These are phyloP conservation scores for Hypomontagnella monticulosa DNA, from an alignment of 495 filamentous ascomycete species.

Conservation along the genomic window DNA sequence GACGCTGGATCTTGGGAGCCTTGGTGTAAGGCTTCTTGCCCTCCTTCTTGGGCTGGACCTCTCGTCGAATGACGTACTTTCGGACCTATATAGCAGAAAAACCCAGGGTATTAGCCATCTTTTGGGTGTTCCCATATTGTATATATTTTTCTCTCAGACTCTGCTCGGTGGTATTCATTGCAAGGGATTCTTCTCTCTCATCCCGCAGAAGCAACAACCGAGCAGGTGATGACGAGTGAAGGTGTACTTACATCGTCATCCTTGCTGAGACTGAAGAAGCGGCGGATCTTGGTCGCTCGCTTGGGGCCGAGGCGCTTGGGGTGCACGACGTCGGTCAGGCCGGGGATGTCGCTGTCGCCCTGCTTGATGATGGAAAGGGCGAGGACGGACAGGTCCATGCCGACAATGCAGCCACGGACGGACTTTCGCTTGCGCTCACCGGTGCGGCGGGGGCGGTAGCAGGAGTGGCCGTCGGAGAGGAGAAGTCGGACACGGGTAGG, in stretches of 20 bases:
- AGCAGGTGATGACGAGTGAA: constrained; percentile 67
- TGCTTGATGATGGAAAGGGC: constrained; percentile 96
- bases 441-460: constrained; percentile 96
- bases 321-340: constrained; percentile 94
- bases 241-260: constrained; percentile 93
- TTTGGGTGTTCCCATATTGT: constrained; percentile 21
- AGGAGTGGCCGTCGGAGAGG: constrained; percentile 90
- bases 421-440: constrained; percentile 99
- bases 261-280: constrained; percentile 98
- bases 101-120: constrained; percentile 52
- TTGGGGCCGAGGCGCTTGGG: constrained; percentile 99
- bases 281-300: constrained; percentile 98
- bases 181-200: constrained; percentile 55
- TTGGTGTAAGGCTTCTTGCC: constrained; percentile 98
- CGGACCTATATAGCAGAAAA: constrained; percentile 69
- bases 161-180: constrained; percentile 57
- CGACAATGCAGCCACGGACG: constrained; percentile 97
- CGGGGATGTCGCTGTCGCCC: constrained; percentile 91
- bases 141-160: constrained; percentile 57
- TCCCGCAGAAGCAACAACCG: constrained; percentile 55
- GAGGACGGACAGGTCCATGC: constrained; percentile 90
- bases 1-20: constrained; percentile 98
- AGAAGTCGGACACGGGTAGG: constrained; percentile 97
- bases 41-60: constrained; percentile 93
- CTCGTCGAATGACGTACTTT: constrained; percentile 99